phyloP scores from a whole-genome alignment of 495 filamentous ascomycete genomes.

The Talaromyces stipitatus region DNA sequence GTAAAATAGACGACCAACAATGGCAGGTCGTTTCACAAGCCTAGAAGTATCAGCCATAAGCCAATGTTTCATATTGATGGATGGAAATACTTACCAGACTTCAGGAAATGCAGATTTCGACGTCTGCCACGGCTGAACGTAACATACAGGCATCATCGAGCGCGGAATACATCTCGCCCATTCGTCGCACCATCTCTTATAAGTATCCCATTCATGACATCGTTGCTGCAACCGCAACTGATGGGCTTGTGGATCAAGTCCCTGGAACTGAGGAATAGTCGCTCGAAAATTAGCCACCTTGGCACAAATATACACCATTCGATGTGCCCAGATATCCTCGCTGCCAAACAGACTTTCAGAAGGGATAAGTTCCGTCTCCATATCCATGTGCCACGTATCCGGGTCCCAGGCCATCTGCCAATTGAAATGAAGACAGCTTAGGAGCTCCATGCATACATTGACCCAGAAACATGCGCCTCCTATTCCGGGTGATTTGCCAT shows the following conservation, averaged over 20 bases:
- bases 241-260: constrained; percentile 50
- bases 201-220: constrained; percentile 67
- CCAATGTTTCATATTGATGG: not conserved
- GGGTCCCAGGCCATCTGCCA: constrained; percentile 89
- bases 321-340: constrained; percentile 87
- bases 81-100: constrained; percentile 58
- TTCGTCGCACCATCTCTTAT: constrained; percentile 66
- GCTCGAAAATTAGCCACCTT: constrained; percentile 82
- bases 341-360: constrained; percentile 31
- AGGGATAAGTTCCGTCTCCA: constrained; percentile 55
- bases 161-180: constrained; percentile 74
- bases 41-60: constrained; percentile 29
- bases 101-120: constrained; percentile 75
- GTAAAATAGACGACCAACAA: constrained; percentile 83
- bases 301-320: constrained; percentile 83
- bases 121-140: constrained; percentile 60
- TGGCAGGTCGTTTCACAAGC: constrained; percentile 74
- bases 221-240: constrained; percentile 55
- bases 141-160: constrained; percentile 81
- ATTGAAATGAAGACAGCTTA: constrained; percentile 80
- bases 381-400: constrained; percentile 84
- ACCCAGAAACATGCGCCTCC: constrained; percentile 93
- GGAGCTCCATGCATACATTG: constrained; percentile 82
- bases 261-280: constrained; percentile 52
- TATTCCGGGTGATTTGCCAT: constrained; percentile 67